Evolutionary conservation across 176 grass and related monocot genomes (phyloP), one percentile per base, ranked within the genome.

Genomic region (Chloris gayana): DNA sequence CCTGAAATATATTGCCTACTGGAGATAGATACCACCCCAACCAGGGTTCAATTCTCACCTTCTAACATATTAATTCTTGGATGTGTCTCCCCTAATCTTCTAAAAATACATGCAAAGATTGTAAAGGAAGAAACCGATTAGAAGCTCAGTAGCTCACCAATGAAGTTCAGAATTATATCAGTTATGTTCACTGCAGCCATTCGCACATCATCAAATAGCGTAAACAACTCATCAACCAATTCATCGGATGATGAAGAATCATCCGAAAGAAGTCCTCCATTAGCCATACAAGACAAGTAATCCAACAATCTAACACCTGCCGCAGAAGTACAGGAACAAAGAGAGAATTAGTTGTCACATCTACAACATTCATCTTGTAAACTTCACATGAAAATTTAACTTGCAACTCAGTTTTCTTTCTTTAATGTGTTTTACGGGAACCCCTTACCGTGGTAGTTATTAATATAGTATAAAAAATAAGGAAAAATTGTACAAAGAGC

Each of bases 121-220:
- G 25, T 62, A 5, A 68, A 84, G 65, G 19, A 49, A 11, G 41
- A 53, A 39, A 74, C 38, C 50, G 56, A 66, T 31, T 77, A 77
- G 37, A 84, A 74, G 21, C 56, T 73, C 51, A 65, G 58, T 81
- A 32, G 42, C 91, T 93, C 59, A 97, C 94, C 94, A 74, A 92
- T 85, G 73, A 97, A 94, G 62, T 92, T 84, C 44, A 92, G 24
- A 74, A 97, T 94, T 54, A 27, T 73, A 54, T 90, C 85, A 38
- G 76, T 88, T 77, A 65, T 85, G 78, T 62, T 74, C 33, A 97
- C 85, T 49, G 94, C 87, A 69, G 68, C 77, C 82, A 81, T 92
- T 77, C 87, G 88, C 32, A 97, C 77, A 65, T 97, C 89, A 94
- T 97, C 91, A 76, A 97, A 97, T 69, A 91, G 78, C 67, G 91